Percentiles rank a stretch among this genome's conserved stretches.
Conservation (phyloP, 129 eudicot genomes). For the Flaveria sonorensis region DNA sequence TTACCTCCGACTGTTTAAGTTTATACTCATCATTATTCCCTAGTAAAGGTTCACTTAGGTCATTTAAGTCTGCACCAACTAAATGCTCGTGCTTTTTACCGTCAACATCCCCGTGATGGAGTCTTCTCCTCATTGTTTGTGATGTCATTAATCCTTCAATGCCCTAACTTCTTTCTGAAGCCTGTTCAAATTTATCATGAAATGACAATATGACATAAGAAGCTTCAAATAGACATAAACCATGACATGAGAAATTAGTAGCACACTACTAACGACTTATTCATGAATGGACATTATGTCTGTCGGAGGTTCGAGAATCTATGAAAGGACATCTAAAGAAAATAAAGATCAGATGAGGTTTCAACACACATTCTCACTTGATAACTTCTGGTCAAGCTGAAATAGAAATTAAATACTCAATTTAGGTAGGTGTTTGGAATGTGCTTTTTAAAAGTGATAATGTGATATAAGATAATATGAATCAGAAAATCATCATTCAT, state of each 20-base stretch:
- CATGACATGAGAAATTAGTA: not conserved
- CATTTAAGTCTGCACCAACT: conserved; percentile 42
- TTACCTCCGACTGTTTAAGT: conserved; percentile 49
- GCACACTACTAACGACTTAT: not conserved
- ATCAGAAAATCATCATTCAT: not conserved
- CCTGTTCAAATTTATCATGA: conserved; percentile 30
- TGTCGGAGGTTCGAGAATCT: too few species aligned
- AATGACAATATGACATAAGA: conserved; percentile 8
- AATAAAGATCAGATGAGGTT: conserved; percentile 3
- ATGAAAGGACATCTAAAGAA: too few species aligned
- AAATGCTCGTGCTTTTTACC: conserved; percentile 65
- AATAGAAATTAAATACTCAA: too few species aligned
- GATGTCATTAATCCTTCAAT: conserved; percentile 53
- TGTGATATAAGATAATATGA: not conserved
- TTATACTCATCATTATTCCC: conserved; percentile 41
- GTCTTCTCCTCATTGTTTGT: conserved; percentile 71
- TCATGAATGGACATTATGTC: too few species aligned
- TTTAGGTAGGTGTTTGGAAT: not conserved
- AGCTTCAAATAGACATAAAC: conserved; percentile 20
- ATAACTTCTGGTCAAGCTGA: not conserved
- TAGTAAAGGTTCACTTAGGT: conserved; percentile 77
- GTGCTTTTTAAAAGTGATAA: not conserved
- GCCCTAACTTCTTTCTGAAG: not conserved
- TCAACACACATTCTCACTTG: conserved; percentile 5
- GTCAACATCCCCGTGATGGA: conserved; percentile 84